Conservation (phyloP, 164 flowering plant genomes). For the Pachysandra terminalis region DNA sequence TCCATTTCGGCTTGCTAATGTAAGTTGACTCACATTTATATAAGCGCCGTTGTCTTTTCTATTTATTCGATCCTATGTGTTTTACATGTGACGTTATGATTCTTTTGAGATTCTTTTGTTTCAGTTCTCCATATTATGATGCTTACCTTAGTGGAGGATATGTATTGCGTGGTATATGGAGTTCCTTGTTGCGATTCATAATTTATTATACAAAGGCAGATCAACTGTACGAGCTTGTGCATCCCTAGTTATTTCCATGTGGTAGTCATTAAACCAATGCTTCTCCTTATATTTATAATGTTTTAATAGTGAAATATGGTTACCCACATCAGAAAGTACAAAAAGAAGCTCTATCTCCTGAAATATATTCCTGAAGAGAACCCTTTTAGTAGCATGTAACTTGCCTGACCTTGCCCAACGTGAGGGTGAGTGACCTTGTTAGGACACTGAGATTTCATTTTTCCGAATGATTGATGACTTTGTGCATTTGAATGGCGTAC, state of each 20-base stretch:
- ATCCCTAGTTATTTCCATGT: not conserved
- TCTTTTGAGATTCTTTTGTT: not conserved
- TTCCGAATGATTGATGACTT: not conserved
- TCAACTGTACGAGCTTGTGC: not conserved
- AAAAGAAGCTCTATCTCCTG: not conserved
- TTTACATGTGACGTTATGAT: not conserved
- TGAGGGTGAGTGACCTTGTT: not conserved
- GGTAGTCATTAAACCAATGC: not conserved
- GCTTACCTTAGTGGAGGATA: not conserved
- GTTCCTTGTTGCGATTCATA: not conserved
- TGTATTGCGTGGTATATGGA: not conserved
- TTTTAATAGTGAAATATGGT: not conserved
- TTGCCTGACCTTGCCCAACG: not conserved
- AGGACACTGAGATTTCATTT: not conserved
- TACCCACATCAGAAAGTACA: too few relatives aligned
- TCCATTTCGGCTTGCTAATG: conserved; percentile 73
- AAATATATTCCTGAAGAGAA: not conserved
- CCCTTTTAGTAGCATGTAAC: not conserved
- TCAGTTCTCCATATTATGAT: not conserved
- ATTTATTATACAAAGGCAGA: not conserved
- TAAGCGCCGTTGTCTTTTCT: not conserved
- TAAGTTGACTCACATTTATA: conserved; percentile 24
- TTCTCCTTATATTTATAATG: not conserved
- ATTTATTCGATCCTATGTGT: not conserved
- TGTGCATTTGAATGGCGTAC: not conserved